A percentile compares a stretch with the other conserved stretches of the same genome.
These are phyloP conservation scores for Zygosaccharomyces siamensis DNA, from an alignment of 805 yeast genomes.

Conservation along the genomic window DNA sequence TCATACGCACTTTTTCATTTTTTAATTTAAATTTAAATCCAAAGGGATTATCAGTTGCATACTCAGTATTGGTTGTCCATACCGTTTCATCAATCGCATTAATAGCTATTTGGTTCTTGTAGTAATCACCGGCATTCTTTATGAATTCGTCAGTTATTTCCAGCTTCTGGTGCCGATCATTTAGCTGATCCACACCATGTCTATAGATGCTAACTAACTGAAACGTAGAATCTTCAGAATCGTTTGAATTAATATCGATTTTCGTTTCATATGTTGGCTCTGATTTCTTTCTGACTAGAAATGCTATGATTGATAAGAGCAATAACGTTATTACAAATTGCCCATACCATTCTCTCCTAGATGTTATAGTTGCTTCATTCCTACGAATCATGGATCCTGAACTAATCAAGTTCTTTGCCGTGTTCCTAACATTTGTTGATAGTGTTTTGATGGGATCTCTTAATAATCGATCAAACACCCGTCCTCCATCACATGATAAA, in stretches of 20 bases:
- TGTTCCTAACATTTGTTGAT: neutral
- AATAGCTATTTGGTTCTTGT: constrained; percentile 6
- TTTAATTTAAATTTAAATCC: constrained; percentile 18
- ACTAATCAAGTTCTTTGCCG: neutral
- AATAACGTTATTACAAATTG: neutral
- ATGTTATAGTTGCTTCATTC: neutral
- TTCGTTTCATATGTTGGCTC: neutral
- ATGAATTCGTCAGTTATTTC: constrained; percentile 19
- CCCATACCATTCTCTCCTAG: neutral
- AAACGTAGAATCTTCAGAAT: constrained; percentile 10
- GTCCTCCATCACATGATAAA: constrained; percentile 2
- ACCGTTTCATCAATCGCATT: constrained; percentile 11
- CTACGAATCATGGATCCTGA: neutral
- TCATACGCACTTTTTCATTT: constrained; percentile 17
- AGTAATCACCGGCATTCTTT: constrained; percentile 16
- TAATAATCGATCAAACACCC: neutral
- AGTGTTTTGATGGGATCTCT: neutral
- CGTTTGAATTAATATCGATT: neutral
- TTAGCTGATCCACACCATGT: constrained; percentile 21
- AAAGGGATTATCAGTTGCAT: constrained; percentile 27
- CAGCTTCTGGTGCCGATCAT: constrained; percentile 17
- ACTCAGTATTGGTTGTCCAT: constrained; percentile 22
- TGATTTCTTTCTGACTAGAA: neutral
- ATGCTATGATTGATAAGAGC: neutral
- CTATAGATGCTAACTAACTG: constrained; percentile 22